Evolutionary conservation across 1,139 yeast genomes (phyloP), one percentile per base, ranked within the genome.

Genomic region (Arxiozyma slooffiae): DNA sequence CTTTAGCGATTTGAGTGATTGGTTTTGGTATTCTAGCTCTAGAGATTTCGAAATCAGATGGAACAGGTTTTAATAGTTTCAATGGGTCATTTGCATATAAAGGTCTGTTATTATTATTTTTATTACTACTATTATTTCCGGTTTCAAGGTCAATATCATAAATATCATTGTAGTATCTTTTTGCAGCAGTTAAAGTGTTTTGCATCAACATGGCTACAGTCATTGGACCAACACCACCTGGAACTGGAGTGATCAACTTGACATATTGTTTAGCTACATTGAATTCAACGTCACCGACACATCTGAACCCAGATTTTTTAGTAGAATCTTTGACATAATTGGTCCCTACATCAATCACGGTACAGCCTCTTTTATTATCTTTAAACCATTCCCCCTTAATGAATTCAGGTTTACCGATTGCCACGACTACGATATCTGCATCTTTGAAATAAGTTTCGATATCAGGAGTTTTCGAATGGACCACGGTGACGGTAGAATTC

Each of bases 171-270:
- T 63, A 51, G 46, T 75, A 79, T 60, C 77, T 64, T 53, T 80
- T 71, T 17, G 87, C 85, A 46, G 86, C 84, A 53, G 74, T 72
- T 52, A 79, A 71, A 7, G 85, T 85, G 60, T 85, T 85, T 48
- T 81, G 75, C 55, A 85, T 78, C 55, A 85, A 75, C 89, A 83
- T 83, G 44, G 89, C 90, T 42, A 85, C 92, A 34, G 94, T 85
- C 94, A 85, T 85, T 58, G 94, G 94, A 40, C 94, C 94, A 58
- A 85, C 94, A 58, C 94, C 94, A 66, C 94, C 92, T 38, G 94
- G 94, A 48, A 85, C 94, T 6, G 94, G 94, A 8, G 94, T 84
- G 49, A 85, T 73, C 60, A 74, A 79, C 2, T 82, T 71, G 1
- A 88, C 84, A 57, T 73, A 74, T 49, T 74, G 69, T 51, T 72